Conservation (phyloP, 108 stramenopile species). For the Mediolabrus comicus region DNA sequence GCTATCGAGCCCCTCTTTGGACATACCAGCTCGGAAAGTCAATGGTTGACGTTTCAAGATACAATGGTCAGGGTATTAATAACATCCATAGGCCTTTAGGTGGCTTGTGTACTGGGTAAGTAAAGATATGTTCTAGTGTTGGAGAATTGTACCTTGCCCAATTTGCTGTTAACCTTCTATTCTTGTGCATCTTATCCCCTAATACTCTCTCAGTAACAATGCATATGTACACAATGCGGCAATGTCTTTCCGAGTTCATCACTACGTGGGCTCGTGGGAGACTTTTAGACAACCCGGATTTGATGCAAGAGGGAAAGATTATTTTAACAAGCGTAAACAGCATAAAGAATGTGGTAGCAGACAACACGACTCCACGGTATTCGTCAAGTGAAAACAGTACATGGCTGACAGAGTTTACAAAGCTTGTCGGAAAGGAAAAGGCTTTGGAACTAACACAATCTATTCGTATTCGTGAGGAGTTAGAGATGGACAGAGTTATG, state of each 20-base stretch:
- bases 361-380: conserved; percentile 3
- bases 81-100: conserved; percentile 6
- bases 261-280: conserved; percentile 15
- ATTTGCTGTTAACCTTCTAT: too few species aligned
- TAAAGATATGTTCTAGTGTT: too few species aligned
- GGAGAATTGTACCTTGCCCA: too few species aligned
- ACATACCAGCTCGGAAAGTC: neutral
- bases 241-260: conserved; percentile 10
- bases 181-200: too few species aligned
- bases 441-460: conserved; percentile 3
- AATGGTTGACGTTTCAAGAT: conserved; percentile 12
- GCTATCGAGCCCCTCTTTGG: neutral
- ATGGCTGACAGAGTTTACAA: conserved; percentile 7
- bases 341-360: neutral
- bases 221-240: conserved; percentile 8
- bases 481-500: neutral
- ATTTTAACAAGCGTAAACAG: neutral
- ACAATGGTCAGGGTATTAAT: neutral
- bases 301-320: neutral
- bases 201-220: conserved; percentile 2
- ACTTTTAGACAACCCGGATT: conserved; percentile 7
- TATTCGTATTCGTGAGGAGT: neutral
- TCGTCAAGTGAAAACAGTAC: neutral
- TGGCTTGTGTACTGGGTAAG: neutral
- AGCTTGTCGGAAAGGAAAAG: conserved; percentile 13